Evolutionary conservation across 768 basidiomycete species (phyloP), one percentile per base, ranked within the genome.

Genomic region (Amyloporia xantha): DNA sequence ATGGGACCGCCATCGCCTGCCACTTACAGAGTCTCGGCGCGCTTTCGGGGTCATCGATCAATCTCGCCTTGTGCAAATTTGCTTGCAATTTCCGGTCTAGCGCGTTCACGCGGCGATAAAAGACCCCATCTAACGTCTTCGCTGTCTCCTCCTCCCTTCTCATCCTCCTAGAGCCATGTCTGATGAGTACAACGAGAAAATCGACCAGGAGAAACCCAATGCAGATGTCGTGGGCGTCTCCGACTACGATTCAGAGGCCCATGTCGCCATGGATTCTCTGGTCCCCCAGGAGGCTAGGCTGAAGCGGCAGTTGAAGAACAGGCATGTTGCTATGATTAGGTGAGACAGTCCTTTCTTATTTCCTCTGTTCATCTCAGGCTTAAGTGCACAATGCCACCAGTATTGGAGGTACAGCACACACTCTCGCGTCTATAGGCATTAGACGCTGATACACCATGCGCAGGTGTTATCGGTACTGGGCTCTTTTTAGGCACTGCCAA

Each of bases 251-350:
- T 45, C 52, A 43, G 50, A 54, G 15, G 30, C 7, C 30, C 9
- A 7, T 7, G 15, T 7, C 15, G 15, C 17, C 51, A 58, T 46
- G 33, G 57, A 58, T 46, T 48, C 48, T 28, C 47, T 35, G 25
- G 27, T 35, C 28, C 53, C 47, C 21, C 27, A 17, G 19, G 48
- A 54, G 27, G 49, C 46, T 44, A 41, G 37, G 15, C 54, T 65
- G 35, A 55, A 61, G 42, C 61, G 62, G 5, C 62, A 65, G 51
- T 59, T 65, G 30, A 67, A 67, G 57, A 87, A 86, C 58, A 72
- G 87, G 13, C 88, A 90, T 61, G 74, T 90, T 51, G 83, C 86
- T 43, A 87, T 89, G 86, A 88, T 89, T 55, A 86, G 85, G 83
- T 72, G 44, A 41, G 66, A 54, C 19, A 25, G 6, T 10, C 12